Percentiles rank a stretch among this genome's conserved stretches.
These are phyloP conservation scores for Kwoniella heveanensis DNA, from an alignment of 768 basidiomycete genomes.

Conservation along the genomic window DNA sequence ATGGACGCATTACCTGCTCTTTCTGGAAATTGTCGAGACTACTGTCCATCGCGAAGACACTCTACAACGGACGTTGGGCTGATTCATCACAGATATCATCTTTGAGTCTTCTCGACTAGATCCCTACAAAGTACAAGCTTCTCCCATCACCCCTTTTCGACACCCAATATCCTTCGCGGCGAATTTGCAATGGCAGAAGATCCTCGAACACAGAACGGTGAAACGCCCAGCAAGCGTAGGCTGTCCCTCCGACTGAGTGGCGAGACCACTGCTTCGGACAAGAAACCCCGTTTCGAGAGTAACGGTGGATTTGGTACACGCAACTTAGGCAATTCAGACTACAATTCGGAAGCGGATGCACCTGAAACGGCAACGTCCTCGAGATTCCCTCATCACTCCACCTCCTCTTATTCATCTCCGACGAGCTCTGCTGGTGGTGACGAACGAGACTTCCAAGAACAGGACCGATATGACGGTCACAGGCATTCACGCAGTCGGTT, in stretches of 20 bases:
- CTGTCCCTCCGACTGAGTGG: constrained; percentile 13
- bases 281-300: constrained; percentile 10
- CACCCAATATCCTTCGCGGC: background rate
- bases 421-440: constrained; percentile 8
- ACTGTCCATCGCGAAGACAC: too few relatives aligned
- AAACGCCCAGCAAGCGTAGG: constrained; percentile 21
- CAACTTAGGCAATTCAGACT: constrained; percentile 1
- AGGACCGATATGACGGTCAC: background rate
- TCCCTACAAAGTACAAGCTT: too few relatives aligned
- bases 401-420: constrained; percentile 18
- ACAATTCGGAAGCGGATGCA: constrained; percentile 9
- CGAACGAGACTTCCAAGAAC: constrained; percentile 9
- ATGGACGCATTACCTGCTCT: too few relatives aligned
- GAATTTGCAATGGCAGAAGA: background rate
- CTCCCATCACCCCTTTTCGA: background rate
- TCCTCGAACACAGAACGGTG: background rate
- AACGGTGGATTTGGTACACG: background rate
- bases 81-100: too few relatives aligned
- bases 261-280: constrained; percentile 9
- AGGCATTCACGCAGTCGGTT: background rate
- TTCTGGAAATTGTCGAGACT: too few relatives aligned
- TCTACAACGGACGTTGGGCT: too few relatives aligned
- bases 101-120: too few relatives aligned
- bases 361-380: constrained; percentile 20
- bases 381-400: constrained; percentile 22